A percentile compares a stretch with the other conserved stretches of the same genome.
Evolutionary conservation across 768 basidiomycete genomes (phyloP).

Genomic region (Trametes cingulata): DNA sequence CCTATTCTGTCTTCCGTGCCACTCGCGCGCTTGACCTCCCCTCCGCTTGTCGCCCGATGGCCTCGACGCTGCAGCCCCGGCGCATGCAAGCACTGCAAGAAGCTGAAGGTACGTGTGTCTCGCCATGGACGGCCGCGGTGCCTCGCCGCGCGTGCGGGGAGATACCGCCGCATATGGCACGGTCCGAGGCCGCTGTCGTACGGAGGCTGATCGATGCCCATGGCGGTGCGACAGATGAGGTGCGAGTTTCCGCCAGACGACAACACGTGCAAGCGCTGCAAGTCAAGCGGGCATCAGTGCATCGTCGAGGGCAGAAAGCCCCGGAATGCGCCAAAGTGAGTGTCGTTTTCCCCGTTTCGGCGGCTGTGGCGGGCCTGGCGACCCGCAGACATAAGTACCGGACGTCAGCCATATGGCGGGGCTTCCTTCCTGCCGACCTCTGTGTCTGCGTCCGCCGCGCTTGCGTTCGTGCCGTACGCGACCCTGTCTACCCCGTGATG

Average conservation of each 20-base stretch:
- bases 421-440: conserved; percentile 3
- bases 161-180: background rate
- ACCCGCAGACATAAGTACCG: conserved; percentile 11
- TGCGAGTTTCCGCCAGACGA: conserved; percentile 76
- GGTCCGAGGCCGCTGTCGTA: conserved; percentile 8
- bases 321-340: conserved; percentile 80
- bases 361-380: conserved; percentile 9
- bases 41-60: background rate
- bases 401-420: conserved; percentile 1
- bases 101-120: conserved; percentile 66
- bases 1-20: conserved; percentile 1
- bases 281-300: conserved; percentile 69
- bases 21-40: background rate
- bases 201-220: conserved; percentile 15
- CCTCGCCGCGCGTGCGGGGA: conserved; percentile 10
- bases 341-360: conserved; percentile 24
- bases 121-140: background rate
- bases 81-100: conserved; percentile 86
- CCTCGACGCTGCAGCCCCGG: conserved; percentile 54
- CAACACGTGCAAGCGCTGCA: conserved; percentile 79
- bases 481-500: background rate
- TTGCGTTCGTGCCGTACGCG: background rate
- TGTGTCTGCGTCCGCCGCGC: background rate
- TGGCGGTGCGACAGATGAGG: conserved; percentile 64
- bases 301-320: conserved; percentile 84